phyloP scores from a whole-genome alignment of 2,329 filamentous ascomycete species.

The Spiromastix sp. region DNA sequence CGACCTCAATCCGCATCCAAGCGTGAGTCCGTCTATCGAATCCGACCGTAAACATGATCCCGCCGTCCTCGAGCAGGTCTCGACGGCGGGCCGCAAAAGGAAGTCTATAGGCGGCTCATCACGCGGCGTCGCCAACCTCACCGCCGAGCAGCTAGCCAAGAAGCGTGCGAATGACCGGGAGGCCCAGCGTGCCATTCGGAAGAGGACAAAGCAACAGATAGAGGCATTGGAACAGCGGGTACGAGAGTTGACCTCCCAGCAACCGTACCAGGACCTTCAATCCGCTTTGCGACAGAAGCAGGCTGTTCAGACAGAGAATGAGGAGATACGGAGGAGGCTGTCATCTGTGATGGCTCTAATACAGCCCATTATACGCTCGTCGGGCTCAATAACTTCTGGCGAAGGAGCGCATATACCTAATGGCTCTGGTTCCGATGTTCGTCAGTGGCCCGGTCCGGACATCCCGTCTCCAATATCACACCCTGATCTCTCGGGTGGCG shows the following conservation, averaged over 20 bases:
- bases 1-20: background rate
- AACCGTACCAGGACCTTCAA: conserved; percentile 77
- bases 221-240: conserved; percentile 64
- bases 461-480: conserved; percentile 8
- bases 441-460: conserved; percentile 1
- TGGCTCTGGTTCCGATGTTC: background rate
- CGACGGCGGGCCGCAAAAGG: conserved; percentile 29
- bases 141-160: conserved; percentile 75
- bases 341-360: conserved; percentile 50
- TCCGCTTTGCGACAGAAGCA: conserved; percentile 65
- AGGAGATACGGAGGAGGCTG: conserved; percentile 61
- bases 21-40: background rate
- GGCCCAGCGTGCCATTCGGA: conserved; percentile 73
- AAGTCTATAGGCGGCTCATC: conserved; percentile 35
- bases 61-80: conserved; percentile 11
- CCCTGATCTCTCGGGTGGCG: conserved; percentile 9
- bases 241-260: conserved; percentile 63
- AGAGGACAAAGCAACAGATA: conserved; percentile 72
- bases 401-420: conserved; percentile 1
- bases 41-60: background rate
- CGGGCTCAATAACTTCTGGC: conserved; percentile 1
- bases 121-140: conserved; percentile 76
- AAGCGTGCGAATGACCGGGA: conserved; percentile 88
- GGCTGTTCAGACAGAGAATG: conserved; percentile 66
- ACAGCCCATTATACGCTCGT: conserved; percentile 28